Base-by-base conservation (phyloP, 1,284 basidiomycete genomes). In the Vanrija pseudolonga region DNA sequence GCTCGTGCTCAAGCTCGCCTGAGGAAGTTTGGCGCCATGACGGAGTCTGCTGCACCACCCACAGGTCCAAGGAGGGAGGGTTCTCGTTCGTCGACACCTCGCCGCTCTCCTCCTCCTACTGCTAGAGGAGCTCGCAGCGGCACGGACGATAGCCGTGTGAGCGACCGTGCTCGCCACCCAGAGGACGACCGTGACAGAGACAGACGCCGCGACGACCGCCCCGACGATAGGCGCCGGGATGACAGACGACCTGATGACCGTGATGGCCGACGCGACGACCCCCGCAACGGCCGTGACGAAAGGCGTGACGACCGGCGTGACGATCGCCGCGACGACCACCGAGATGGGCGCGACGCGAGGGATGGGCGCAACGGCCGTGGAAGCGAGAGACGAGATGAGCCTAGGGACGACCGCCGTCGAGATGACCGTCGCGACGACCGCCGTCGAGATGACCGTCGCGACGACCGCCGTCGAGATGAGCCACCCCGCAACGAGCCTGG, bases 101-200 rank as follows among this genome's bases (percentile, higher is more conserved):
- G 58, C 12, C 32, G 32, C 43, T 46, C 20, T 20, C 41, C 50
- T 12, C 53, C 52, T 24, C 47, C 45, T 11, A 38, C 46, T 45
- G 47, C n/a, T 22, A 58, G 51, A 47, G 38, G 46, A 38, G 55
- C 32, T 23, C 58, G 72, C 36, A 66, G 62, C 40, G 65, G 63
- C 3, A 73, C 71, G 50, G 66, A 68, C 0, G 73, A 76, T 26
- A 68, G 65, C 45, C 59, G 67, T 32, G 54, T 59, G 24, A 73
- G 61, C 44, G 68, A 67, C 24, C 55, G 67, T 6, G 56, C 64
- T 14, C 49, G 63, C 41, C 58, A 61, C 18, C 50, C 24, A 4
- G 55, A 59, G 24, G 60, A 60, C 23, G 63, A 63, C 26, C 46
- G 53, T 26, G 43, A 41, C 11, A 17, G 45, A 12, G 40, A 42